These are phyloP conservation scores for Poa pratensis DNA, from an alignment of 176 grass and related monocot genomes.

Conservation along the genomic window DNA sequence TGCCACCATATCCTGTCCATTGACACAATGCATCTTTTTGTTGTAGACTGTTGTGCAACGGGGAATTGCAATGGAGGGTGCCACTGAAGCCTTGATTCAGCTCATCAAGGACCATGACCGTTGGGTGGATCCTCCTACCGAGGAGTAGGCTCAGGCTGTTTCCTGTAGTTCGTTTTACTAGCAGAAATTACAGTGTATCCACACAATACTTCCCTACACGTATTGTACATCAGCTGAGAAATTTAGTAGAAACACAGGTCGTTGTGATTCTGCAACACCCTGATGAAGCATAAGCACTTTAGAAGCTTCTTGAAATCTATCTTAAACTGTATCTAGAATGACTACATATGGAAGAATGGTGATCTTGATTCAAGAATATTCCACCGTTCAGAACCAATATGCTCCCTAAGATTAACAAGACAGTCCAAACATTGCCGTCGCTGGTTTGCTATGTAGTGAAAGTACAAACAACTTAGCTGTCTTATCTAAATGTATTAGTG, in stretches of 20 bases:
- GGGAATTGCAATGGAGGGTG: constrained; percentile 90
- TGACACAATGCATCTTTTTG: constrained; percentile 13
- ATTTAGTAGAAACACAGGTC: constrained; percentile 38
- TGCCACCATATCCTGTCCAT: not conserved
- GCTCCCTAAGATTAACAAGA: not conserved
- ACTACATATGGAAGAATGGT: not conserved
- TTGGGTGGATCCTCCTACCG: constrained; percentile 79
- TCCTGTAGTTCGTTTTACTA: constrained; percentile 35
- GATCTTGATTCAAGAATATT: not conserved
- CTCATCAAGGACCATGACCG: constrained; percentile 92
- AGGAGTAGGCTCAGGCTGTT: constrained; percentile 68
- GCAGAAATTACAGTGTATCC: constrained; percentile 3
- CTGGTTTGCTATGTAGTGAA: not conserved
- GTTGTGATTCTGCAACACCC: constrained; percentile 14
- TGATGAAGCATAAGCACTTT: constrained; percentile 24
- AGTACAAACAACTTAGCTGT: not conserved
- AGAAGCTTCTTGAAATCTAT: constrained; percentile 32
- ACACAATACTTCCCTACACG: constrained; percentile 21
- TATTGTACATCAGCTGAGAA: constrained; percentile 45
- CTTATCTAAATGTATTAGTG: not conserved
- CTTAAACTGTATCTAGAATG: not conserved
- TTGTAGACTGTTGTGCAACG: constrained; percentile 76
- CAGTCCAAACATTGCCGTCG: not conserved
- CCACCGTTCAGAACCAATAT: not conserved
- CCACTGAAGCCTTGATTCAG: constrained; percentile 91